Conservation (phyloP, 129 eudicot species). For the Logfia minima region DNA sequence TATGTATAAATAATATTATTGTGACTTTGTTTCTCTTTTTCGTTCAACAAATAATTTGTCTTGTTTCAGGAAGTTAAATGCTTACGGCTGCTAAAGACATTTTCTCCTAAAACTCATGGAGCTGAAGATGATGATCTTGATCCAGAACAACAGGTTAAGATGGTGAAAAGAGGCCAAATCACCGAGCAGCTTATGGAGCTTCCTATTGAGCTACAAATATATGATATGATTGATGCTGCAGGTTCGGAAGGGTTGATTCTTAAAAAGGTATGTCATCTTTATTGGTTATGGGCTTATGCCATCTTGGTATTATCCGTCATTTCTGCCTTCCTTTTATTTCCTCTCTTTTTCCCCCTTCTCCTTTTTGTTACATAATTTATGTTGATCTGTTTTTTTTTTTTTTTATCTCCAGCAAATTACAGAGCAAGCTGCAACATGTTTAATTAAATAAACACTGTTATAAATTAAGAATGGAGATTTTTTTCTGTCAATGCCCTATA, state of each 20-base stretch:
- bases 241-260: constrained; percentile 81
- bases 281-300: constrained; percentile 20
- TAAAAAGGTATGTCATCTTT: constrained; percentile 48
- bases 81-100: constrained; percentile 65
- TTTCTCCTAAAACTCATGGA: constrained; percentile 61
- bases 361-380: neutral
- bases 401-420: neutral
- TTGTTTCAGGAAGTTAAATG: constrained; percentile 63
- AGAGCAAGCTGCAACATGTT: neutral
- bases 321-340: neutral
- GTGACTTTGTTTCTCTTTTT: neutral
- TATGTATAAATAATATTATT: neutral
- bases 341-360: neutral
- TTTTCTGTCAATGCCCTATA: neutral
- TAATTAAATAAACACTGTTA: neutral
- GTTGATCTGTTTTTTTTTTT: neutral
- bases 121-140: constrained; percentile 49
- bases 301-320: neutral
- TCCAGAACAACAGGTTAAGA: constrained; percentile 45
- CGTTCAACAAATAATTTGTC: constrained; percentile 2
- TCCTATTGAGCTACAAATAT: constrained; percentile 85
- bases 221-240: constrained; percentile 82
- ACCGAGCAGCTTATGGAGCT: constrained; percentile 86
- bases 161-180: constrained; percentile 58
- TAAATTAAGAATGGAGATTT: neutral